Evolutionary conservation across 192 early-diverging fungal genomes (phyloP).

Genomic region (Coemansia sp.): DNA sequence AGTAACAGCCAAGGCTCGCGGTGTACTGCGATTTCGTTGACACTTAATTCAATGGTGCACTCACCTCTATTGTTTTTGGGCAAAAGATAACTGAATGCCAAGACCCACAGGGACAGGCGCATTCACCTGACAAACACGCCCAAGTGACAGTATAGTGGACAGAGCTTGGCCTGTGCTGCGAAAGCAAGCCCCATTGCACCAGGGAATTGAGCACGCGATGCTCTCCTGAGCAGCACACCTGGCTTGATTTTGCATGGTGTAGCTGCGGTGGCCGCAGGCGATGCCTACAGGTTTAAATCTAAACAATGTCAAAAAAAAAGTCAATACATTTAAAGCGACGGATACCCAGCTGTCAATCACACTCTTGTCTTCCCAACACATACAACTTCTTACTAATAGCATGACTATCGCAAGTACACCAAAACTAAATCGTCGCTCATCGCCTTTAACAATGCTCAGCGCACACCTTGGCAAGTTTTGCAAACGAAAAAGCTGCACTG

Average conservation of each 20-base stretch:
- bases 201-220: neutral
- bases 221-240: neutral
- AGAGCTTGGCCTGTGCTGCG: neutral
- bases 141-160: neutral
- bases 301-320: neutral
- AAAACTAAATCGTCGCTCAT: neutral
- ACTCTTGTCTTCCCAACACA: neutral
- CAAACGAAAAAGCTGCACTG: neutral
- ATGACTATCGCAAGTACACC: neutral
- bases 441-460: neutral
- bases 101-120: neutral
- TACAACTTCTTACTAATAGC: neutral
- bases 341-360: neutral
- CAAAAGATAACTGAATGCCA: neutral
- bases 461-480: neutral
- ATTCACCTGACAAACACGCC: neutral
- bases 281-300: neutral
- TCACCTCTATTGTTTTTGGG: neutral
- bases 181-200: neutral
- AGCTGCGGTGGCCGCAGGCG: slow-evolving; percentile 4
- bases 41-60: neutral
- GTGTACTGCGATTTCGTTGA: neutral
- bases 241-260: neutral
- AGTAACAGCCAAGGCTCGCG: neutral
- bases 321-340: neutral